Base-by-base conservation (phyloP, 2,329 filamentous ascomycete genomes). In the Aspergillus sp. region DNA sequence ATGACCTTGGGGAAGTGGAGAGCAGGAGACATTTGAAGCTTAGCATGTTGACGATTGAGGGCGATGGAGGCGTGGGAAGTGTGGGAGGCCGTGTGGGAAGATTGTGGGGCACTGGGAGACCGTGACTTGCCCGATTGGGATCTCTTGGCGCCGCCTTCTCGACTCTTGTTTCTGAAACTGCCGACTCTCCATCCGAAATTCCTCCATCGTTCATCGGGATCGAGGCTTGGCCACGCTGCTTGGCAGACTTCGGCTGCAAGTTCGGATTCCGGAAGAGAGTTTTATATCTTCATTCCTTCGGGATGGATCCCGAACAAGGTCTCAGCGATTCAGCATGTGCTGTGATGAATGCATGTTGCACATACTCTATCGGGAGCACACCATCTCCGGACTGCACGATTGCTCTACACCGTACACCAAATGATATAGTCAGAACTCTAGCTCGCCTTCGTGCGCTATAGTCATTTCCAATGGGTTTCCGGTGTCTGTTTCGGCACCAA, bases 221-320 rank as follows among this genome's bases (percentile, higher is more conserved):
- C 39, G 23, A 52, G 9, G 23, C 21, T 52, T 51, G 48, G 19
- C n/a, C 27, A 37, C 19, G 27, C 27, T 50, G 50, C 50, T 52
- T 52, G 50, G 50, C 50, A 52, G 41, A 6, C 8, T 52, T 50
- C 50, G 50, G 50, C 50, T n/a, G 14, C 50, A n/a, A n/a, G 9
- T 37, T n/a, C 35, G 6, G 14, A 37, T 37, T n/a, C 9, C 27
- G 27, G 27, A 31, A 31, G 27, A 31, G 9, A 31, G 33, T 50
- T 21, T 39, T 24, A 44, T 46, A 4, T 31, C 41, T 46, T 19
- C 12, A 24, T 46, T 45, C 51, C 51, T 41, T 37, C 51, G 31
- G 41, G 17, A 53, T 46, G 15, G 27, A 52, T 45, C 33, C 47
- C 47, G 50, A 43, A n/a, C 7, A 2, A 21, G 15, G 17, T 8